Base-by-base conservation (phyloP, 1,139 yeast genomes). In the Kurtzmaniella natalensis region DNA sequence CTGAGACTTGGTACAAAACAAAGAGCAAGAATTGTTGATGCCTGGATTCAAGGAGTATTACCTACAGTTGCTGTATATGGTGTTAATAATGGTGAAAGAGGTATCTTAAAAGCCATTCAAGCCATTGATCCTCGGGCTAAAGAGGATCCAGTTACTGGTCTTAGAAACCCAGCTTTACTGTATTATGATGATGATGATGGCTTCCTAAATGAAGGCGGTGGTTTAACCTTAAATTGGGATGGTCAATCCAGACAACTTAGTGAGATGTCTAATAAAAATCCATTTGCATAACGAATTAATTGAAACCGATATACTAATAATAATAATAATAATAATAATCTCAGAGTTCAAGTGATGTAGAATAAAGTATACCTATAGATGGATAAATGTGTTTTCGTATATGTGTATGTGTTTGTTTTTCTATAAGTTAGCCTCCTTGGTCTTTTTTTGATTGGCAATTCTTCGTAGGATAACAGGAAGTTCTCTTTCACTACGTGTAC, bases 1-100 rank as follows among this genome's bases (percentile, higher is more conserved):
- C 84, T 92, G 18, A 63, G 87, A 44, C 61, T 81, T 35, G 88
- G 89, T 11, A 79, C 79, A 37, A 81, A 78, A 52, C 95, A 87
- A 58, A 69, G 97, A 34, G 81, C 82, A 1, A 70, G 76, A 40
- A 73, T 87, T 17, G 67, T 88, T 7, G 74, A 69, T 48, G 75
- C 74, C 1, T 69, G 74, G 74, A 73, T 67, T 2, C 72, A 67
- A 44, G 73, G 73, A 3, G 66, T 67, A 20, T 55, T 69, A 21
- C 75, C 74, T 2, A 55, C 67, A 8, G 51, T 59, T 31, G 72
- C 70, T 0, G 60, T 53, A 45, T 69, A 64, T 41, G 75, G 75
- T 5, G 69, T 81, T 7, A 81, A 80, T 48, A 73, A 73, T 44
- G 92, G 94, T 18, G 92, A 82, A 44, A 69, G 68, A 34, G 67